Conservation (phyloP, 2,329 filamentous ascomycete species). For the Microdochium bolleyi region DNA sequence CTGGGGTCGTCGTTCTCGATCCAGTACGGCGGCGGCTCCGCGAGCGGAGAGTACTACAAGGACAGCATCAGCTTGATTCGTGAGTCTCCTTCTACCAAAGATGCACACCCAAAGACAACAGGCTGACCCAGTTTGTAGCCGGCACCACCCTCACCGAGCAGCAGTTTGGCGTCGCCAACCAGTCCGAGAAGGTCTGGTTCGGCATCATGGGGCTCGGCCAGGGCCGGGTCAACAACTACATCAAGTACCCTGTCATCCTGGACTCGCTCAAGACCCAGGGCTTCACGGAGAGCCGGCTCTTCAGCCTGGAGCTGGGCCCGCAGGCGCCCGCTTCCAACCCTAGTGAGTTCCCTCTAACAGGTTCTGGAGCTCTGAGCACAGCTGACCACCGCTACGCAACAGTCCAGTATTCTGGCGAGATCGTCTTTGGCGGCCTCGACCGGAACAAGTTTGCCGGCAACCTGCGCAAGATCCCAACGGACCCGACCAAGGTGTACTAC, state of each 20-base stretch:
- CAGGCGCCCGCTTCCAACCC: slow-evolving; percentile 6
- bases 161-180: slow-evolving; percentile 39
- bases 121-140: slow-evolving; percentile 3
- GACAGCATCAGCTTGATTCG: slow-evolving; percentile 38
- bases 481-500: slow-evolving; percentile 24
- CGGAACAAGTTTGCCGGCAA: slow-evolving; percentile 40
- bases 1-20: slow-evolving; percentile 24
- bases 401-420: slow-evolving; percentile 26
- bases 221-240: slow-evolving; percentile 28
- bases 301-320: slow-evolving; percentile 40
- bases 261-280: slow-evolving; percentile 38
- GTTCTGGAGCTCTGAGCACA: too few species aligned
- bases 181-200: slow-evolving; percentile 37
- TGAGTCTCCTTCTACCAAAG: slow-evolving; percentile 13
- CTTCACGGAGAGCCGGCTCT: slow-evolving; percentile 39
- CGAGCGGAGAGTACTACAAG: slow-evolving; percentile 34
- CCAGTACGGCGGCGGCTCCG: slow-evolving; percentile 28
- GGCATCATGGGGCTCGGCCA: slow-evolving; percentile 45
- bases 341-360: background rate
- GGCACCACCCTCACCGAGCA: slow-evolving; percentile 31
- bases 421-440: slow-evolving; percentile 47
- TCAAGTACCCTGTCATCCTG: slow-evolving; percentile 44
- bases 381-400: too few species aligned
- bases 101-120: background rate
- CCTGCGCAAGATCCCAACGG: slow-evolving; percentile 33